phyloP scores from a whole-genome alignment of 768 basidiomycete species.

The Terana coerulea region DNA sequence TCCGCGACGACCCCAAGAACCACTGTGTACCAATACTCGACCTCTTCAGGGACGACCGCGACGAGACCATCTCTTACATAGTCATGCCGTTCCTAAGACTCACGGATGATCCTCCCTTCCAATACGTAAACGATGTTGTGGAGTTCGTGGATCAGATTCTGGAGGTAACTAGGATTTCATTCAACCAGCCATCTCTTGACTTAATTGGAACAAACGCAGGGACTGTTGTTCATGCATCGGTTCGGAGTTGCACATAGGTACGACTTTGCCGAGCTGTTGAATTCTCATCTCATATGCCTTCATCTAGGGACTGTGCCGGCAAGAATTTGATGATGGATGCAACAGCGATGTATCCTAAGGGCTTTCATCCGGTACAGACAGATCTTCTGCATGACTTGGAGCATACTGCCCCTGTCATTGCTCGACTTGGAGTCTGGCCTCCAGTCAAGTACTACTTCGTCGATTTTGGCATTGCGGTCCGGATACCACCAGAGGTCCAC shows the following conservation, averaged over 20 bases:
- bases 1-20: constrained; percentile 16
- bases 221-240: constrained; percentile 19
- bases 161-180: constrained; percentile 9
- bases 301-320: constrained; percentile 1
- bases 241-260: constrained; percentile 20
- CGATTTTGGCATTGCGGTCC: constrained; percentile 14
- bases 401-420: neutral
- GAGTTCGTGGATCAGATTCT: constrained; percentile 23
- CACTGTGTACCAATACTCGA: constrained; percentile 24
- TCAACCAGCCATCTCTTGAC: neutral
- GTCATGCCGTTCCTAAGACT: constrained; percentile 19
- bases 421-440: neutral
- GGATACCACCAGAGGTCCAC: constrained; percentile 3
- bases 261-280: too few relatives aligned
- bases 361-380: constrained; percentile 8
- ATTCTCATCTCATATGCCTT: too few relatives aligned
- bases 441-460: constrained; percentile 14
- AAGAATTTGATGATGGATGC: constrained; percentile 15
- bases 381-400: neutral
- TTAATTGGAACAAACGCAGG: constrained; percentile 6
- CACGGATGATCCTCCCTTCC: constrained; percentile 13
- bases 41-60: constrained; percentile 9
- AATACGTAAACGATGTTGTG: constrained; percentile 18
- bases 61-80: constrained; percentile 4
- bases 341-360: constrained; percentile 11